Evolutionary conservation across 805 yeast genomes (phyloP), one percentile per base, ranked within the genome.

Genomic region (Kuraishia cidri): DNA sequence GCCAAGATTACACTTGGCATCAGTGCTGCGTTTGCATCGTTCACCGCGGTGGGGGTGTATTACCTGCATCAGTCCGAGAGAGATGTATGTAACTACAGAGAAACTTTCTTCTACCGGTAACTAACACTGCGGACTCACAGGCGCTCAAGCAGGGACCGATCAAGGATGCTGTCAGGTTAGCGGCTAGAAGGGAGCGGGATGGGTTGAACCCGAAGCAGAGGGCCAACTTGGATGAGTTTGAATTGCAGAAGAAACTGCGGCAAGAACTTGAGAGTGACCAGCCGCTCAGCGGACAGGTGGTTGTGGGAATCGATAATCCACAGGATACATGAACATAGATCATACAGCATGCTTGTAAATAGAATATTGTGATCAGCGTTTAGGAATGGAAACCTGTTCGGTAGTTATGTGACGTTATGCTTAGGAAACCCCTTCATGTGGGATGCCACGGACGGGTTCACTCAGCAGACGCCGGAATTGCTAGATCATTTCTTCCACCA

Each of bases 61-160:
- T 66, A 66, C 36, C 66, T 79, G 28, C 94, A 86, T 44, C 69
- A 69, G 24, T 56, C 69, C 39, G 94, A 85, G 50, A 66, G 85
- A 46, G 77, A 72, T 13, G 72, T 64, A 45, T 38, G 71, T 62
- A 15, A n/a, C n/a, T n/a, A 6, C 3, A 9, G 18, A n/a, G n/a
- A n/a, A n/a, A n/a, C n/a, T n/a, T n/a, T n/a, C n/a, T n/a, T n/a
- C n/a, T n/a, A n/a, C n/a, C 11, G 12, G n/a, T 10, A n/a, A n/a
- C n/a, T n/a, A n/a, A n/a, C n/a, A n/a, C n/a, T n/a, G n/a, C n/a
- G n/a, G n/a, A n/a, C n/a, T n/a, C n/a, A n/a, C n/a, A 66, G 73
- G 78, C 80, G 2, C 60, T 84, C 29, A 78, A 80, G 46, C 83
- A 73, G 45, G 95, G 95, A 1, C 95, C 95, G 4, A 73, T 82